phyloP scores from a whole-genome alignment of 164 flowering plant species.

The Vitis cinerea region DNA sequence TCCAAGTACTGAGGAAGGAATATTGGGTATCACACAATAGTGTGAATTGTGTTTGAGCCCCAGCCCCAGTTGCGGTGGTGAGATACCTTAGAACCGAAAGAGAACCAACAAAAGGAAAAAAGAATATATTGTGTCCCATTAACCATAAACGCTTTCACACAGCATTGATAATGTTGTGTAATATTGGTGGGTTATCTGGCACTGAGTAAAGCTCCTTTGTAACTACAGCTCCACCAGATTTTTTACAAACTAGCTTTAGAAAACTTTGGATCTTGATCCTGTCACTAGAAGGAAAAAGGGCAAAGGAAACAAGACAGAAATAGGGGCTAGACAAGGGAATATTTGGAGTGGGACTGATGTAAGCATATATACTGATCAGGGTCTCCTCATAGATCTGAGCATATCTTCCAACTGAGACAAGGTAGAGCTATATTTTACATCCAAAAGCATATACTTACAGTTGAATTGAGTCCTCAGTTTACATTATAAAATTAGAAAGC shows the following conservation, averaged over 20 bases:
- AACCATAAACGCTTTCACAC: constrained; percentile 16
- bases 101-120: too few species aligned
- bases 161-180: constrained; percentile 24
- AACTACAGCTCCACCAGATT: constrained; percentile 26
- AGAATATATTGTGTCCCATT: constrained; percentile 30
- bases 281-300: constrained; percentile 25
- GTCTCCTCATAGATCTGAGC: constrained; percentile 63
- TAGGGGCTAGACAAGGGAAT: constrained; percentile 57
- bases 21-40: too few species aligned
- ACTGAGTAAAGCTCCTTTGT: constrained; percentile 37
- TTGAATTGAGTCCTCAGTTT: constrained; percentile 51
- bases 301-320: background rate
- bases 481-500: constrained; percentile 31
- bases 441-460: constrained; percentile 49
- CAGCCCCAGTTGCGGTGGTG: too few species aligned
- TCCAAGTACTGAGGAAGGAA: too few species aligned
- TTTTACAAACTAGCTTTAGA: too few species aligned
- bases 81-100: too few species aligned
- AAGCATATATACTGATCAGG: constrained; percentile 51
- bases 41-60: too few species aligned
- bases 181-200: constrained; percentile 43
- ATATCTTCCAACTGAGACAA: constrained; percentile 65
- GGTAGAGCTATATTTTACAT: constrained; percentile 36
- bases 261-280: constrained; percentile 34
- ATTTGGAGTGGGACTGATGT: constrained; percentile 69